Evolutionary conservation across 352 stramenopile genomes (phyloP).

Genomic region (Thalassiosira pacifica): DNA sequence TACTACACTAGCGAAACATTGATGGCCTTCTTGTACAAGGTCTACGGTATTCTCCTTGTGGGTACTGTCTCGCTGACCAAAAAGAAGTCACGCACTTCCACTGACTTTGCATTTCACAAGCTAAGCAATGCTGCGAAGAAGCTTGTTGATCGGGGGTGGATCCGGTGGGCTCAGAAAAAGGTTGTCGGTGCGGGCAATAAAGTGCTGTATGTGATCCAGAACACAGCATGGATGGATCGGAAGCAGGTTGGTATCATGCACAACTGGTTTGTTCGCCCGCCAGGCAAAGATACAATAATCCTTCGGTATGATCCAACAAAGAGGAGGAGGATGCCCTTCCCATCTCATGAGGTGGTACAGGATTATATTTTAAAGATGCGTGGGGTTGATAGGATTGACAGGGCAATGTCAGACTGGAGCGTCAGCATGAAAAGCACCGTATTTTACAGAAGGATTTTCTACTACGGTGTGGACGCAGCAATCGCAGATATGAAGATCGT

Average conservation of each 20-base stretch:
- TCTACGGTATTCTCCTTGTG: conserved; percentile 13
- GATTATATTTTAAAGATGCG: conserved; percentile 13
- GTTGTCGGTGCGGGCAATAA: neutral
- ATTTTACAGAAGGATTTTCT: conserved; percentile 17
- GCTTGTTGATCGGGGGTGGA: conserved; percentile 9
- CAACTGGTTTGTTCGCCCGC: conserved; percentile 14
- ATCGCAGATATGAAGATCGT: conserved; percentile 12
- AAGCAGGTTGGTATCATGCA: conserved; percentile 37
- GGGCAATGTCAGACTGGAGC: neutral
- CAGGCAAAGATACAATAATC: neutral
- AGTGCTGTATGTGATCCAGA: conserved; percentile 2
- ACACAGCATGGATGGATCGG: conserved; percentile 30
- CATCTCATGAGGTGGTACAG: neutral
- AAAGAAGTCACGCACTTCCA: conserved; percentile 28
- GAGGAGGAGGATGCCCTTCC: neutral
- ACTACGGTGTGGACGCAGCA: conserved; percentile 7
- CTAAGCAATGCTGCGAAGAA: conserved; percentile 13
- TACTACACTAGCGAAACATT: neutral
- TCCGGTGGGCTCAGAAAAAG: conserved; percentile 11
- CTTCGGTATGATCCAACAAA: neutral
- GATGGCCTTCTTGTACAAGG: neutral
- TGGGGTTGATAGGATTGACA: conserved; percentile 11
- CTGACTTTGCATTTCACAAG: conserved; percentile 32
- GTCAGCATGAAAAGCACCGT: neutral
- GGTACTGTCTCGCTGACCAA: conserved; percentile 8